A percentile compares a stretch with the other conserved stretches of the same genome.
These are phyloP conservation scores for Adansonia grandidieri DNA, from an alignment of 441 rosid species.

Conservation along the genomic window DNA sequence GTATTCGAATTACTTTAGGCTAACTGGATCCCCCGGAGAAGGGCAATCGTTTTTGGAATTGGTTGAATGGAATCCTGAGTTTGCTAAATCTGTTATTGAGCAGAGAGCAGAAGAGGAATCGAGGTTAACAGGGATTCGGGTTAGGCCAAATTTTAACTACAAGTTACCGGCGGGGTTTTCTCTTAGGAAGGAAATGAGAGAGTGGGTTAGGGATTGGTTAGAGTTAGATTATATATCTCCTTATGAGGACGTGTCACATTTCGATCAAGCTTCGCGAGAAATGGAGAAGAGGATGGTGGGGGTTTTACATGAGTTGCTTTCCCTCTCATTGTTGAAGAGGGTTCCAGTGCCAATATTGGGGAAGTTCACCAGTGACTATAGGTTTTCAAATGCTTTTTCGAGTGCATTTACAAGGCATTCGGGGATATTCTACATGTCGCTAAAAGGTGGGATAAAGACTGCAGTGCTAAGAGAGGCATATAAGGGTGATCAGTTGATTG, in stretches of 20 bases:
- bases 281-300: constrained; percentile 93
- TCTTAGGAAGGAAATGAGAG: constrained; percentile 85
- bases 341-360: constrained; percentile 81
- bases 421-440: constrained; percentile 79
- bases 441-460: constrained; percentile 84
- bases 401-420: constrained; percentile 85
- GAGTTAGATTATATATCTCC: constrained; percentile 85
- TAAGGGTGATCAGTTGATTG: constrained; percentile 55
- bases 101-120: constrained; percentile 63
- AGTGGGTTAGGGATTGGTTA: constrained; percentile 89
- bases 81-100: constrained; percentile 61
- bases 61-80: constrained; percentile 65
- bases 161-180: constrained; percentile 71
- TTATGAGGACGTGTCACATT: constrained; percentile 60
- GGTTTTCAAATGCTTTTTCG: constrained; percentile 80
- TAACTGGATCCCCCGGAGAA: constrained; percentile 55
- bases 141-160: constrained; percentile 66
- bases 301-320: constrained; percentile 77
- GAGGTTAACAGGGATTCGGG: constrained; percentile 50
- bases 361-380: constrained; percentile 69
- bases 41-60: constrained; percentile 67
- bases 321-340: constrained; percentile 75
- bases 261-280: constrained; percentile 71
- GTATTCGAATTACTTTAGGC: constrained; percentile 62
- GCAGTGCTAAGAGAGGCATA: constrained; percentile 83